Percentiles rank a stretch among this genome's conserved stretches.
phyloP scores from a whole-genome alignment of 768 basidiomycete species.

The Tulasnella sp. region DNA sequence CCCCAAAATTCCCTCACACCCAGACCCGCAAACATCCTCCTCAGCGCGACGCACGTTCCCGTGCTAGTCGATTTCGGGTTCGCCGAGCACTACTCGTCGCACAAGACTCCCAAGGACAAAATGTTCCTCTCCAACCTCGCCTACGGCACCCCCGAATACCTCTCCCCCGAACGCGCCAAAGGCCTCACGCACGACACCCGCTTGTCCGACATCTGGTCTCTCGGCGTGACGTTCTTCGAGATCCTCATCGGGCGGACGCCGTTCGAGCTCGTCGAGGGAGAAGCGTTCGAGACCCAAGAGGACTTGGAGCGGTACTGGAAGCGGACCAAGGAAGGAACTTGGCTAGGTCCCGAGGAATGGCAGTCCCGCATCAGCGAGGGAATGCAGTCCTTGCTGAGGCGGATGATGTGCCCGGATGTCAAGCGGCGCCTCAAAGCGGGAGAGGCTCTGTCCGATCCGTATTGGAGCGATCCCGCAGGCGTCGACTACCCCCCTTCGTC shows the following conservation, averaged over 20 bases:
- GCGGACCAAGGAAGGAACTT: constrained; percentile 65
- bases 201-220: constrained; percentile 79
- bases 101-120: constrained; percentile 2
- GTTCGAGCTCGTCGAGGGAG: constrained; percentile 72
- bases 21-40: constrained; percentile 87
- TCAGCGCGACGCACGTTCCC: constrained; percentile 64
- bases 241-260: constrained; percentile 87
- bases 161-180: constrained; percentile 82
- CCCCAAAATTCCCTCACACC: neutral
- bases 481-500: too few relatives aligned
- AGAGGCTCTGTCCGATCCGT: constrained; percentile 53
- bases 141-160: constrained; percentile 93
- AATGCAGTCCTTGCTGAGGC: constrained; percentile 52
- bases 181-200: constrained; percentile 88
- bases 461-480: constrained; percentile 47
- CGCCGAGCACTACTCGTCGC: constrained; percentile 60
- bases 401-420: constrained; percentile 76
- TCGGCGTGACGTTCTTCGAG: constrained; percentile 87
- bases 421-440: constrained; percentile 61
- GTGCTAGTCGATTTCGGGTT: constrained; percentile 96
- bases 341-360: constrained; percentile 61
- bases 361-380: constrained; percentile 43
- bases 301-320: constrained; percentile 81
- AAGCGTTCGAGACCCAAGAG: constrained; percentile 65
- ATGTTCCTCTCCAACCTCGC: constrained; percentile 70